Conservation (phyloP, 2,329 filamentous ascomycete genomes). For the Pseudogymnoascus sp. region DNA sequence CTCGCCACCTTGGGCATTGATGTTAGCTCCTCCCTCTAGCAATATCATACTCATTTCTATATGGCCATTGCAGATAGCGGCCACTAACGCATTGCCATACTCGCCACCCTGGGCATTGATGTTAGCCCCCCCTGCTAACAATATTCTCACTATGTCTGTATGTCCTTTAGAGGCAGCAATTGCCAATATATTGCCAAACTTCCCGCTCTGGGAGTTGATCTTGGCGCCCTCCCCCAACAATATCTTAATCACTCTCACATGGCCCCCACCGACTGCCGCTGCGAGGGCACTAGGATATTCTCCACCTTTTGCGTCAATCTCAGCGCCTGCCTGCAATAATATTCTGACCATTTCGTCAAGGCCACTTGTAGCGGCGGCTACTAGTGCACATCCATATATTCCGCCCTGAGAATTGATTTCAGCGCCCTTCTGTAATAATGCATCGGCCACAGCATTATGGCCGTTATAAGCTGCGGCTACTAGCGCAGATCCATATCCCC, state of each 20-base stretch:
- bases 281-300: neutral
- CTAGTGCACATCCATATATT: neutral
- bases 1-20: neutral
- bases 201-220: neutral
- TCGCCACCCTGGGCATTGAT: neutral
- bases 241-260: neutral
- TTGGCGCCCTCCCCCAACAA: neutral
- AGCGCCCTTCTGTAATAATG: neutral
- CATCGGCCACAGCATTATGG: neutral
- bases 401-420: neutral
- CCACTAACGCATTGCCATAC: conserved; percentile 10
- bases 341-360: neutral
- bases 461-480: neutral
- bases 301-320: neutral
- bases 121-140: conserved; percentile 15
- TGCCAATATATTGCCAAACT: neutral
- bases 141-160: conserved; percentile 26
- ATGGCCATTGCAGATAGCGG: conserved; percentile 21
- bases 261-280: neutral
- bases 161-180: conserved; percentile 20
- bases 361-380: neutral
- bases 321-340: neutral
- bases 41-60: conserved; percentile 26
- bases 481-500: neutral
- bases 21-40: conserved; percentile 12